phyloP scores from a whole-genome alignment of 805 yeast genomes.

The Saccharomycopsis javanensis region DNA sequence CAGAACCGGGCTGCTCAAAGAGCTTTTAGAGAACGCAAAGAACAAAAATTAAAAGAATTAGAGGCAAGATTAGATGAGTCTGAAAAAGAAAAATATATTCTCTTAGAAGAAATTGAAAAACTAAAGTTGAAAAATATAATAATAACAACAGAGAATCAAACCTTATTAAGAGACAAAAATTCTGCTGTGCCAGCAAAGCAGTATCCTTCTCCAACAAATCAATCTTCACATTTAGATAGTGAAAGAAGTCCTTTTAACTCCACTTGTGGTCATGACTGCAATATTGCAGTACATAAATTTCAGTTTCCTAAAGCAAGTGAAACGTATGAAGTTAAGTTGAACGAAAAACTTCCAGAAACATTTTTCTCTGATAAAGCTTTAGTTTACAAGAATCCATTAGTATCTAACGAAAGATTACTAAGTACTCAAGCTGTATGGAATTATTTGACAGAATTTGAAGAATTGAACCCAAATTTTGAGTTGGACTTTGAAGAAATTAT shows the following conservation, averaged over 20 bases:
- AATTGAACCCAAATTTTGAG: slow-evolving; percentile 37
- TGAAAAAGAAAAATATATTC: slow-evolving; percentile 41
- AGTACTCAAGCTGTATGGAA: slow-evolving; percentile 83
- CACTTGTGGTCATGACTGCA: not conserved
- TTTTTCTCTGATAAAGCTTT: slow-evolving; percentile 14
- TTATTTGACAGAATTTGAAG: slow-evolving; percentile 43
- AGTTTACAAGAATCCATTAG: slow-evolving; percentile 22
- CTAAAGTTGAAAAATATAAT: slow-evolving; percentile 46
- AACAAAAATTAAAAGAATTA: slow-evolving; percentile 57
- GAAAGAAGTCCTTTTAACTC: not conserved
- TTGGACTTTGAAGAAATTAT: slow-evolving; percentile 53
- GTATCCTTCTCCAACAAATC: not conserved
- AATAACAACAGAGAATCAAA: slow-evolving; percentile 53
- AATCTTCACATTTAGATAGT: not conserved
- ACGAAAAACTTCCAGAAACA: not conserved
- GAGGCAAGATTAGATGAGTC: slow-evolving; percentile 48
- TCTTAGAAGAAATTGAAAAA: slow-evolving; percentile 40
- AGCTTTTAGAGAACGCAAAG: slow-evolving; percentile 78
- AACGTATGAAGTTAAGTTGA: not conserved
- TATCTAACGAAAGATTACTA: slow-evolving; percentile 35
- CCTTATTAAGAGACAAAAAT: slow-evolving; percentile 32
- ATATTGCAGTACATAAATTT: not conserved
- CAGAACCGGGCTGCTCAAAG: slow-evolving; percentile 83
- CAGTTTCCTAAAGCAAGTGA: not conserved
- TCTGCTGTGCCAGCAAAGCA: not conserved